Evolutionary conservation across 2,329 filamentous ascomycete genomes (phyloP).

Genomic region (Pezizomycotina sp.): DNA sequence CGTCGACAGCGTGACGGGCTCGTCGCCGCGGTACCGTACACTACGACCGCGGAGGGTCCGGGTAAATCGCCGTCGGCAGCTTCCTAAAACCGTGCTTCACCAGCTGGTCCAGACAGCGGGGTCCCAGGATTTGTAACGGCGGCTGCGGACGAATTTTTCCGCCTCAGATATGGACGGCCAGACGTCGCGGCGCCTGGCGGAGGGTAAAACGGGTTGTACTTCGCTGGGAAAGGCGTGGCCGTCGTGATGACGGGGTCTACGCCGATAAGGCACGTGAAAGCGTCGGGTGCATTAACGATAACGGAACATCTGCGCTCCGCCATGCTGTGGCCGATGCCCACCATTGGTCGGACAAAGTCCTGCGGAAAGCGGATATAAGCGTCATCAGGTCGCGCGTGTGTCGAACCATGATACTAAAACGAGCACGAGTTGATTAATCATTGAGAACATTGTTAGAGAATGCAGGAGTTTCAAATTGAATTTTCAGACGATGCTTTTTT

Average conservation of each 20-base stretch:
- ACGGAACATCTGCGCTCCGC: conserved; percentile 49
- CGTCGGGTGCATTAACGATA: conserved; percentile 64
- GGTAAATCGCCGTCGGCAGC: conserved; percentile 46
- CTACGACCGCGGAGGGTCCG: conserved; percentile 29
- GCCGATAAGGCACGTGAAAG: conserved; percentile 58
- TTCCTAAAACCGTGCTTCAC: conserved; percentile 58
- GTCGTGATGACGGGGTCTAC: conserved; percentile 62
- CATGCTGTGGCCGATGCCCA: conserved; percentile 82
- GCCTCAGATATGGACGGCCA: conserved; percentile 68
- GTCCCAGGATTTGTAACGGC: conserved; percentile 66
- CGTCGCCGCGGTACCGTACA: conserved; percentile 15
- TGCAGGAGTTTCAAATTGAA: too few relatives aligned
- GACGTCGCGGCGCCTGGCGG: conserved; percentile 54
- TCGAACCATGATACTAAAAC: too few relatives aligned
- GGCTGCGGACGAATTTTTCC: conserved; percentile 46
- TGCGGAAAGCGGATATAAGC: conserved; percentile 66
- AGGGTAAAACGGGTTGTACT: conserved; percentile 37
- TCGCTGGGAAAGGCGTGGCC: conserved; percentile 30
- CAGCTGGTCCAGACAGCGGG: conserved; percentile 59
- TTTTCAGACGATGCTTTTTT: too few relatives aligned
- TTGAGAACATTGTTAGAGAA: too few relatives aligned
- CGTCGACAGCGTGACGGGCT: conserved; percentile 55
- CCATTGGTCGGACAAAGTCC: conserved; percentile 62
- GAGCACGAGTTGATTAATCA: too few relatives aligned
- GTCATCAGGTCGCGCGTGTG: too few relatives aligned